Evolutionary conservation across 495 filamentous ascomycete species (phyloP).

Genomic region (Elasticomyces elasticus): DNA sequence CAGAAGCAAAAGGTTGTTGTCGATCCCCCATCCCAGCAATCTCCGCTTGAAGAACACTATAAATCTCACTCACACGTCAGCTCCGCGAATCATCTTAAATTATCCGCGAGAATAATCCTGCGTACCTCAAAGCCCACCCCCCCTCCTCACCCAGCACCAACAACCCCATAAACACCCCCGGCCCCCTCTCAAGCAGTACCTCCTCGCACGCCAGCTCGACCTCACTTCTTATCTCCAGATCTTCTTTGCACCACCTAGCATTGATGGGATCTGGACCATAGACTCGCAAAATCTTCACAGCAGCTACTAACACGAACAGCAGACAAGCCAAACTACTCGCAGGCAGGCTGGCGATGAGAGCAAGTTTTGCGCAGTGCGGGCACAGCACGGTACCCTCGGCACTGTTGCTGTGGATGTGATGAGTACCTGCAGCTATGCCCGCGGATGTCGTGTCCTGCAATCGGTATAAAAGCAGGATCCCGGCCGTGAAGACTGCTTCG

Average conservation of each 20-base stretch:
- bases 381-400: neutral
- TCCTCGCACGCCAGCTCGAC: constrained; percentile 13
- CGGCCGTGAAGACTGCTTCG: neutral
- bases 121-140: constrained; percentile 1
- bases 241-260: neutral
- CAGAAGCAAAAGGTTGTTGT: neutral
- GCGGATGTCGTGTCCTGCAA: constrained; percentile 11
- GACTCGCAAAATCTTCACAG: constrained; percentile 1
- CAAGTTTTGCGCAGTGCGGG: neutral
- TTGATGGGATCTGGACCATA: constrained; percentile 4
- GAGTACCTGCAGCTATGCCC: neutral
- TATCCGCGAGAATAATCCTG: neutral
- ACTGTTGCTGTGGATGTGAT: neutral
- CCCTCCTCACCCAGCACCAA: neutral
- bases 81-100: neutral
- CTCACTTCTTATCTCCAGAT: neutral
- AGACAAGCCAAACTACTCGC: constrained; percentile 7
- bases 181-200: constrained; percentile 4
- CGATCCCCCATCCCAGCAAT: constrained; percentile 5
- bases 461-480: constrained; percentile 13
- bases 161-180: constrained; percentile 1
- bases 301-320: constrained; percentile 1
- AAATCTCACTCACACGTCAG: neutral
- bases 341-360: constrained; percentile 1
- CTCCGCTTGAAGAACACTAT: neutral